Evolutionary conservation across 1,284 basidiomycete species (phyloP).

Genomic region (Ceratobasidium papillatum): DNA sequence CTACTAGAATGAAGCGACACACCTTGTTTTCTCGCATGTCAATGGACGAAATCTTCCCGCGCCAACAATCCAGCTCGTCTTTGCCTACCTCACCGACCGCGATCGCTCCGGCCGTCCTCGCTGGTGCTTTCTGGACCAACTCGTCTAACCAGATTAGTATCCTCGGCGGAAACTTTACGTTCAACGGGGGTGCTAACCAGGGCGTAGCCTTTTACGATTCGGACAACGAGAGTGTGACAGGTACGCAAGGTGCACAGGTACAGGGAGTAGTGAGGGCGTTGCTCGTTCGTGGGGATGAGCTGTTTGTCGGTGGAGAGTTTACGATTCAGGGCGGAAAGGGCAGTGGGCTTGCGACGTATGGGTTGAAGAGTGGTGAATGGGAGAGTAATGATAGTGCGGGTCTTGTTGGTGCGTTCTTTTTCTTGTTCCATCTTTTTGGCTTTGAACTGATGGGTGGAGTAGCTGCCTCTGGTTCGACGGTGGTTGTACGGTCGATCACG

Average conservation of each 20-base stretch:
- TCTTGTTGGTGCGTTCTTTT: constrained; percentile 57
- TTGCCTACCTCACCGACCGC: constrained; percentile 66
- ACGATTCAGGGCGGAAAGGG: constrained; percentile 63
- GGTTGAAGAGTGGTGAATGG: constrained; percentile 72
- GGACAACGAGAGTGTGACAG: constrained; percentile 58
- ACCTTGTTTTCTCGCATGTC: constrained; percentile 63
- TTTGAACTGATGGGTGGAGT: constrained; percentile 21
- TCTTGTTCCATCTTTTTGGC: not conserved
- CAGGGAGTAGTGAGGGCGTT: constrained; percentile 79
- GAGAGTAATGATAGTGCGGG: constrained; percentile 64
- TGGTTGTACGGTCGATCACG: constrained; percentile 79
- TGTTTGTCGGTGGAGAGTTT: constrained; percentile 87
- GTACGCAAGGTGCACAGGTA: constrained; percentile 67
- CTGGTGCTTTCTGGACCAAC: constrained; percentile 92
- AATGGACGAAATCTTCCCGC: constrained; percentile 61
- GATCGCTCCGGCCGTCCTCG: constrained; percentile 80
- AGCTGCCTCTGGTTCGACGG: constrained; percentile 60
- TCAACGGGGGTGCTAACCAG: constrained; percentile 58
- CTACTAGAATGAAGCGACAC: constrained; percentile 51
- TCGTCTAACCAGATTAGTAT: constrained; percentile 75
- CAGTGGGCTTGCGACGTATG: constrained; percentile 79
- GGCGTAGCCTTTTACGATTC: constrained; percentile 82
- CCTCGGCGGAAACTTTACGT: constrained; percentile 91
- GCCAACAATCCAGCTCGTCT: constrained; percentile 60
- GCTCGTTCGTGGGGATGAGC: constrained; percentile 66